Percentiles rank a stretch among this genome's conserved stretches.
These are phyloP conservation scores for Cryphonectria carpinicola DNA, from an alignment of 2,329 filamentous ascomycete species.

Conservation along the genomic window DNA sequence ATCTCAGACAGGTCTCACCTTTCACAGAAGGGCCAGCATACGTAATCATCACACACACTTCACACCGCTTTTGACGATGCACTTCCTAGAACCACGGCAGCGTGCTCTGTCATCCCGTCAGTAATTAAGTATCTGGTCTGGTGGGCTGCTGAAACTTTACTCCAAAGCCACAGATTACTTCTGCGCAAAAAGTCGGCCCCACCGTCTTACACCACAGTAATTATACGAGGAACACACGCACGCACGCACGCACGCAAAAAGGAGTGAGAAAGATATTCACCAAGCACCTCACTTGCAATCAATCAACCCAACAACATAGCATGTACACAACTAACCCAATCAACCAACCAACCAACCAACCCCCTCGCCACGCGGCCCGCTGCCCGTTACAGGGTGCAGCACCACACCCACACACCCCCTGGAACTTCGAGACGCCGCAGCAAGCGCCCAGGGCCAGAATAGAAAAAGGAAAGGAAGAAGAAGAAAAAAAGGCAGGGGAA, in stretches of 20 bases:
- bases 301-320: background rate
- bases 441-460: background rate
- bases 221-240: background rate
- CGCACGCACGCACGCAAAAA: background rate
- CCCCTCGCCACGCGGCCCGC: background rate
- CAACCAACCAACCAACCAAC: too few relatives aligned
- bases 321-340: background rate
- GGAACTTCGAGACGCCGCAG: conserved; percentile 4
- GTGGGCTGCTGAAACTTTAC: background rate
- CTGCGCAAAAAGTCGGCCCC: background rate
- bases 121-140: background rate
- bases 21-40: background rate
- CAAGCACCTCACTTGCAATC: too few relatives aligned
- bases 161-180: background rate
- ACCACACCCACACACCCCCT: too few relatives aligned
- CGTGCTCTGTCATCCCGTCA: background rate
- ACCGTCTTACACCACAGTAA: background rate
- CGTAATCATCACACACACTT: background rate
- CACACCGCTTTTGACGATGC: background rate
- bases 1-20: conserved; percentile 7
- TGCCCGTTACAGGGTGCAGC: background rate
- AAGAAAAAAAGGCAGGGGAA: background rate
- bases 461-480: background rate
- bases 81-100: background rate
- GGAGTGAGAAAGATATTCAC: background rate